These are phyloP conservation scores for Prinsepia uniflora DNA, from an alignment of 306 rosid species.

Conservation along the genomic window DNA sequence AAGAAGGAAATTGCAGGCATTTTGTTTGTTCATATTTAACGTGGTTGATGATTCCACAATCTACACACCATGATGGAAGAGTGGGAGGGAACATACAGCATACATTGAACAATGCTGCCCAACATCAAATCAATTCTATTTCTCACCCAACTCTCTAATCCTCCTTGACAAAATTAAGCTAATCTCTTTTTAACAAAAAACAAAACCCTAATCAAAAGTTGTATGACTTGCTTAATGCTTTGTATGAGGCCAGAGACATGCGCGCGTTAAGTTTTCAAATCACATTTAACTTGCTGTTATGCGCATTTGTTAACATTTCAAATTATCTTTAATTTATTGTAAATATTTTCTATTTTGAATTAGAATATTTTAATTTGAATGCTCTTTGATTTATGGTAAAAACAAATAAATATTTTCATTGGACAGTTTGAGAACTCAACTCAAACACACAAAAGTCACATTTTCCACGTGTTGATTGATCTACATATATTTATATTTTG, in stretches of 20 bases:
- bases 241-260: background rate
- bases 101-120: background rate
- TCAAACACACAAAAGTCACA: too few relatives aligned
- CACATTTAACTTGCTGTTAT: too few relatives aligned
- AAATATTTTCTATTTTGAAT: too few relatives aligned
- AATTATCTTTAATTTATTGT: too few relatives aligned
- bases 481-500: too few relatives aligned
- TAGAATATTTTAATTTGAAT: too few relatives aligned
- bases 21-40: slow-evolving; percentile 2
- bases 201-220: background rate
- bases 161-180: background rate
- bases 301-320: too few relatives aligned
- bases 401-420: background rate
- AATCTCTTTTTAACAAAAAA: background rate
- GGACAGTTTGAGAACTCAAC: background rate
- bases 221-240: background rate
- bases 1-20: background rate
- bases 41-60: background rate
- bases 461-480: background rate
- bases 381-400: too few relatives aligned
- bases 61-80: too few relatives aligned
- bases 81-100: background rate
- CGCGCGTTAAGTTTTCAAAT: too few relatives aligned
- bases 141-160: background rate
- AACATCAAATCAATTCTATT: background rate